Percentiles rank a stretch among this genome's conserved stretches.
phyloP scores from a whole-genome alignment of 2,329 filamentous ascomycete genomes.

The Fusarium robinianum region DNA sequence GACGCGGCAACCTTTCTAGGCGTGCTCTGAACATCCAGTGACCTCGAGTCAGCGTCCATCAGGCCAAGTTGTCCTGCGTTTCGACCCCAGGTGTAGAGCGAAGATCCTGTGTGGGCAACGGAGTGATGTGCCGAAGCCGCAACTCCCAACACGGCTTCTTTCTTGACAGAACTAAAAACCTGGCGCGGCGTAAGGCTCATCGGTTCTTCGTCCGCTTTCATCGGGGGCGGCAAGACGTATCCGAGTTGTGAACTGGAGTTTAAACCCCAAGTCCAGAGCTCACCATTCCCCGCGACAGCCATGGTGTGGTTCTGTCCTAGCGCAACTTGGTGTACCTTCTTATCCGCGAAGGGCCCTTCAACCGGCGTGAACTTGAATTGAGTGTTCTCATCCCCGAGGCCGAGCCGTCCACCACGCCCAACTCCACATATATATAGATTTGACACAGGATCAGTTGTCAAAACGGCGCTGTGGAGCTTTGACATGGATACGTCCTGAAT shows the following conservation, averaged over 20 bases:
- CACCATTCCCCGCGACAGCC: constrained; percentile 82
- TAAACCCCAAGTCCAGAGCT: constrained; percentile 92
- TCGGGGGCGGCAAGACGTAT: constrained; percentile 71
- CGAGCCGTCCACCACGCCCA: constrained; percentile 85
- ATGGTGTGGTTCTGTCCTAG: constrained; percentile 91
- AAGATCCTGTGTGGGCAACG: constrained; percentile 79
- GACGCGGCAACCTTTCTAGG: constrained; percentile 90
- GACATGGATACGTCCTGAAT: constrained; percentile 86
- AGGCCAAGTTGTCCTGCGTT: constrained; percentile 93
- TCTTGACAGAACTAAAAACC: constrained; percentile 89
- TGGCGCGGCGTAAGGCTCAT: constrained; percentile 82
- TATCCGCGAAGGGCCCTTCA: constrained; percentile 74
- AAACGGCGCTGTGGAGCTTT: constrained; percentile 86
- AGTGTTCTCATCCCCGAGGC: constrained; percentile 87
- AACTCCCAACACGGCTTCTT: constrained; percentile 78
- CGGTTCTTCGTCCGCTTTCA: constrained; percentile 77
- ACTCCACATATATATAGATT: constrained; percentile 95
- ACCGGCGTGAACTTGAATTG: constrained; percentile 85
- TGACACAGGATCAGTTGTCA: constrained; percentile 84
- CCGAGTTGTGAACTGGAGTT: constrained; percentile 87
- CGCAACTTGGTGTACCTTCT: constrained; percentile 75
- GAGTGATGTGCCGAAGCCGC: constrained; percentile 92
- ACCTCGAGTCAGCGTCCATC: constrained; percentile 93
- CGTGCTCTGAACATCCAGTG: constrained; percentile 78
- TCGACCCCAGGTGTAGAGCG: constrained; percentile 91